Conservation (phyloP, 176 grass and related monocot species). For the Leersia perrieri region DNA sequence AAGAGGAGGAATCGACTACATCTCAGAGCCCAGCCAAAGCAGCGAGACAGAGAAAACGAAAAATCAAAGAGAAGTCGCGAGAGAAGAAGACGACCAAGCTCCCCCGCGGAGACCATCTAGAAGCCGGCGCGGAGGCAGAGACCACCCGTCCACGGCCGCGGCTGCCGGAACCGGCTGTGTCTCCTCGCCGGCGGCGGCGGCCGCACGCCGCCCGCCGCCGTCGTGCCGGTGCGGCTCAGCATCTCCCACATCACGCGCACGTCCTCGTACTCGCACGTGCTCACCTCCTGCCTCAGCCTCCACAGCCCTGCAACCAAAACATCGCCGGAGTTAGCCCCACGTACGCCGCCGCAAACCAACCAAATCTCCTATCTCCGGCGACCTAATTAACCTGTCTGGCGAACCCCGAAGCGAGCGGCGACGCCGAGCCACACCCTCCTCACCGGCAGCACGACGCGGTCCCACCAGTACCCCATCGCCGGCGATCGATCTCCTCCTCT, state of each 20-base stretch:
- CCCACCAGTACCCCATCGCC: slow-evolving; percentile 66
- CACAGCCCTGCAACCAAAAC: slow-evolving; percentile 54
- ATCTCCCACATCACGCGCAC: slow-evolving; percentile 99
- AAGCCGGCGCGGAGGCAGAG: slow-evolving; percentile 56
- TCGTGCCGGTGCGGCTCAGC: slow-evolving; percentile 56
- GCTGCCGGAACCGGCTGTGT: slow-evolving; percentile 33
- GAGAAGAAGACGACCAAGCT: background rate
- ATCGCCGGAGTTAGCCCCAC: background rate
- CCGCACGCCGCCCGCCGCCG: background rate
- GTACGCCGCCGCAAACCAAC: background rate
- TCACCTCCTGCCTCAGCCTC: slow-evolving; percentile 89
- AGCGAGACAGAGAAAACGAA: background rate
- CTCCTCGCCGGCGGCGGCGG: slow-evolving; percentile 16
- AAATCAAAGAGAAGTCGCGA: background rate
- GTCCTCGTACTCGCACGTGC: slow-evolving; percentile 99
- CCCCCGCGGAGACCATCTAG: slow-evolving; percentile 30
- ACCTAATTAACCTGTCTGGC: slow-evolving; percentile 87
- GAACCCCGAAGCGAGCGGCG: slow-evolving; percentile 73
- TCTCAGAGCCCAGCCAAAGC: slow-evolving; percentile 37
- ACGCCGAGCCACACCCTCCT: slow-evolving; percentile 75
- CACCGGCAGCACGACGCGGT: slow-evolving; percentile 70
- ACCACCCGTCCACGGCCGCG: slow-evolving; percentile 43
- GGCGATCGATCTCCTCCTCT: background rate
- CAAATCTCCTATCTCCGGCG: background rate
- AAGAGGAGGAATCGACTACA: slow-evolving; percentile 54